Evolutionary conservation across 257 asterid species (phyloP), one percentile per base, ranked within the genome.

Genomic region (Ballota nigra): DNA sequence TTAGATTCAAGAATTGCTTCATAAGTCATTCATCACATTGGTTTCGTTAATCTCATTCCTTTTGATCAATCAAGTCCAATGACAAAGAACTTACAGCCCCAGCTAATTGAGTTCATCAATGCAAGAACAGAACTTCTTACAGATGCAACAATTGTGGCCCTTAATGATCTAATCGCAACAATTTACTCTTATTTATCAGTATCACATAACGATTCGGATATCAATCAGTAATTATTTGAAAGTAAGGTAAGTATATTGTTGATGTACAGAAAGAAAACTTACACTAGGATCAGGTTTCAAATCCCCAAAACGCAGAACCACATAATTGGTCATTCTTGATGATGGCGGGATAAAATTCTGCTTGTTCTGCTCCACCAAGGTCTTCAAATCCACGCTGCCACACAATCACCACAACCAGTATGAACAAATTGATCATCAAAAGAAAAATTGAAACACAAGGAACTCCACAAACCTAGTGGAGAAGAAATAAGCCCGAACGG

Each of bases 401-500:
- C 66, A 78, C 45, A 52, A 74, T 70, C 66, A 74, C 62, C 71
- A 72, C 3, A 47, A 26, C 55, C 68, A 72, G 4, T 61, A 13
- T 36, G 40, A 75, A 38, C 15, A 59, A 29, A 64, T 55, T 33
- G 52, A 40, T 4, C 26, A 19, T 8, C 43, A 57, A 31, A 55
- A 10, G 4, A 34, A 3, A 43, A 1, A 53, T 19, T 15, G 7
- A 11, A 72, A 62, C 23, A 1, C 5, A 40, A 3, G 22, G 26
- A 7, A 31, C 19, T 78, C 57, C 47, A 22, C 73, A 45, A 78
- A 94, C 98, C 98, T 91, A 47, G 97, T 94, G 69, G 97, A 89
- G 90, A 89, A 84, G 86, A 94, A 86, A 77, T 80, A 94, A 59
- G 98, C 98, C 81, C 95, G 88, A 74, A 94, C 98, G 11, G 98